Percentiles rank a stretch among this genome's conserved stretches.
Conservation (phyloP, 371 early-diverging fungal genomes). For the Rhizopus microsporus region DNA sequence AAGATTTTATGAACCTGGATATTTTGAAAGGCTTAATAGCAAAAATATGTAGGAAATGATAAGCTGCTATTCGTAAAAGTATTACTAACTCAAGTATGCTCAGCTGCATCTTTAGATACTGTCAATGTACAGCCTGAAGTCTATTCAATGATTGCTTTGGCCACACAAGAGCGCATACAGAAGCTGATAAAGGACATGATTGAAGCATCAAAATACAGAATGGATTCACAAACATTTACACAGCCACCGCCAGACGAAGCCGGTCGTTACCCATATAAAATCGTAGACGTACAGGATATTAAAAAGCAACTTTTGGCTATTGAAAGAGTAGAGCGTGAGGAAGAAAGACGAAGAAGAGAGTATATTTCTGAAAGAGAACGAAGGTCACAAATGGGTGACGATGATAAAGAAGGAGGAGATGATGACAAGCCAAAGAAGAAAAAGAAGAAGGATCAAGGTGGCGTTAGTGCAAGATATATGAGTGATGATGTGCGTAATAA, state of each 20-base stretch:
- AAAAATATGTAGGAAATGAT: conserved; percentile 37
- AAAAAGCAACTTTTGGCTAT: conserved; percentile 71
- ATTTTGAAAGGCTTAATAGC: conserved; percentile 42
- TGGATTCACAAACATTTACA: conserved; percentile 66
- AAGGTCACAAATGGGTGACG: conserved; percentile 51
- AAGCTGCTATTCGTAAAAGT: too few species aligned
- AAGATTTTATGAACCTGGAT: conserved; percentile 56
- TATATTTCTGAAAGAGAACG: conserved; percentile 49
- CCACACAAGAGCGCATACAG: conserved; percentile 69
- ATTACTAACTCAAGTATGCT: background rate
- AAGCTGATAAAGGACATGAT: conserved; percentile 66
- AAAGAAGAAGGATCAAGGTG: conserved; percentile 56
- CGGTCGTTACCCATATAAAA: conserved; percentile 68
- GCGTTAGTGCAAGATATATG: conserved; percentile 65
- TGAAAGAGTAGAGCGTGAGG: conserved; percentile 74
- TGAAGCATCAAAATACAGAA: conserved; percentile 72
- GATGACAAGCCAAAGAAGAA: conserved; percentile 54
- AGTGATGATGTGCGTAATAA: conserved; percentile 71
- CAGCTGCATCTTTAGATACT: conserved; percentile 36
- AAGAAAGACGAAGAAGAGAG: conserved; percentile 63
- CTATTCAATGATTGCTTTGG: conserved; percentile 67
- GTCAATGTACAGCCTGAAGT: conserved; percentile 61
- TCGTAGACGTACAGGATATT: conserved; percentile 66
- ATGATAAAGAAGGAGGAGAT: conserved; percentile 40
- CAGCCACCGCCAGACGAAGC: conserved; percentile 61